phyloP scores from a whole-genome alignment of 1,284 basidiomycete species.

The Marasmius fiardii region DNA sequence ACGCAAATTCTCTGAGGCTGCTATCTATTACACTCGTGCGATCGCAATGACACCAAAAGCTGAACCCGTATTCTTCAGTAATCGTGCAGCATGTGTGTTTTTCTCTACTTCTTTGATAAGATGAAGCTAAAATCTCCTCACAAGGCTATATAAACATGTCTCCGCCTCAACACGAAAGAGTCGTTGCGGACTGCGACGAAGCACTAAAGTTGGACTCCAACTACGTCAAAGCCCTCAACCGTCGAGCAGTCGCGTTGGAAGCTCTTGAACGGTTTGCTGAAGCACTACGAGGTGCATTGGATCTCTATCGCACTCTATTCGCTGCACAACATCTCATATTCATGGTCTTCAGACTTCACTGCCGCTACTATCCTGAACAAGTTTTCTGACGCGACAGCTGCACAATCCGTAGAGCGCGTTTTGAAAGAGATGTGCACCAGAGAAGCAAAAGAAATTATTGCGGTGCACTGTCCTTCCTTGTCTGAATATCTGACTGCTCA shows the following conservation, averaged over 20 bases:
- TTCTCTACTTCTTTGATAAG: conserved; percentile 1
- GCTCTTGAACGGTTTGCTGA: conserved; percentile 74
- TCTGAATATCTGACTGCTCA: neutral
- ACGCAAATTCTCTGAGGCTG: conserved; percentile 77
- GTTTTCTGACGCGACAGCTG: conserved; percentile 83
- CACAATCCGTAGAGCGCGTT: conserved; percentile 87
- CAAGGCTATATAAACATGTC: conserved; percentile 89
- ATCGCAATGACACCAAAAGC: conserved; percentile 83
- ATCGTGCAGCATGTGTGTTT: conserved; percentile 89
- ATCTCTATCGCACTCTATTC: neutral
- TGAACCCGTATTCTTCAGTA: conserved; percentile 95
- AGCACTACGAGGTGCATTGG: conserved; percentile 67
- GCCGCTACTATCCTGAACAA: conserved; percentile 93
- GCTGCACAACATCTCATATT: neutral
- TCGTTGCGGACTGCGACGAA: conserved; percentile 88
- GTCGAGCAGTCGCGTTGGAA: conserved; percentile 87
- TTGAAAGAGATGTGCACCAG: conserved; percentile 80
- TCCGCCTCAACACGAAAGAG: conserved; percentile 80
- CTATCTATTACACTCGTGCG: conserved; percentile 87
- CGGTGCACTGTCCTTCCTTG: conserved; percentile 32
- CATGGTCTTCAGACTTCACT: conserved; percentile 74
- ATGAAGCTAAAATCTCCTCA: neutral
- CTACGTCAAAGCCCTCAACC: conserved; percentile 96
- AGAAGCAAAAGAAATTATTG: conserved; percentile 72
- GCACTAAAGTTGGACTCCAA: conserved; percentile 83